These are phyloP conservation scores for Monarda citriodora DNA, from an alignment of 305 asterid genomes.

Conservation along the genomic window DNA sequence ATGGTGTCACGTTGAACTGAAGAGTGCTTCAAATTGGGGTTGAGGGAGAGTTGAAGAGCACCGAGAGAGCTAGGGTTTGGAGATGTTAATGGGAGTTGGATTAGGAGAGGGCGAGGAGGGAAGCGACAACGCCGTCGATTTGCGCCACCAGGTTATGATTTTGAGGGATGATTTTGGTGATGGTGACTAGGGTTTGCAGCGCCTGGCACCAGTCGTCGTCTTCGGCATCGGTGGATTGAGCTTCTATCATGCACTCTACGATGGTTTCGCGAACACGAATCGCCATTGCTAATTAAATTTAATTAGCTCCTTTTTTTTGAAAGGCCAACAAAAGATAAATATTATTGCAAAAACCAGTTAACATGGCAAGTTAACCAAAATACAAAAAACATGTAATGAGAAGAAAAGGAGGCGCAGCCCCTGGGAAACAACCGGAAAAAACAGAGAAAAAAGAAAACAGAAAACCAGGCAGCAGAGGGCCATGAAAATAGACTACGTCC, in stretches of 20 bases:
- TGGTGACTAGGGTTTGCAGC: constrained; percentile 52
- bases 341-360: no score
- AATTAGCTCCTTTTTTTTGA: no score
- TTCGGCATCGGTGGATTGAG: constrained; percentile 29
- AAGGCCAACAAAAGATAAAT: no score
- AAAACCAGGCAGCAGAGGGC: no score
- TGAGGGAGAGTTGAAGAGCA: constrained; percentile 80
- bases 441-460: no score
- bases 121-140: constrained; percentile 45
- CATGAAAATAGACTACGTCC: no score
- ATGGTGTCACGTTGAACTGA: constrained; percentile 59
- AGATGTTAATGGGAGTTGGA: constrained; percentile 24
- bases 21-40: constrained; percentile 59
- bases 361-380: no score
- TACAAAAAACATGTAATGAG: no score
- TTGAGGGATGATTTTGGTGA: constrained; percentile 77
- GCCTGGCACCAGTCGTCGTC: constrained; percentile 39
- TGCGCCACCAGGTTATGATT: constrained; percentile 68
- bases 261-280: constrained; percentile 44
- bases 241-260: constrained; percentile 44
- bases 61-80: constrained; percentile 55
- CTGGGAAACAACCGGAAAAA: no score
- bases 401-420: no score
- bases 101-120: constrained; percentile 47
- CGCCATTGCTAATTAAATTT: constrained; percentile 15